Base-by-base conservation (phyloP, 2,329 filamentous ascomycete species). In the Fusarium sarcochroum region DNA sequence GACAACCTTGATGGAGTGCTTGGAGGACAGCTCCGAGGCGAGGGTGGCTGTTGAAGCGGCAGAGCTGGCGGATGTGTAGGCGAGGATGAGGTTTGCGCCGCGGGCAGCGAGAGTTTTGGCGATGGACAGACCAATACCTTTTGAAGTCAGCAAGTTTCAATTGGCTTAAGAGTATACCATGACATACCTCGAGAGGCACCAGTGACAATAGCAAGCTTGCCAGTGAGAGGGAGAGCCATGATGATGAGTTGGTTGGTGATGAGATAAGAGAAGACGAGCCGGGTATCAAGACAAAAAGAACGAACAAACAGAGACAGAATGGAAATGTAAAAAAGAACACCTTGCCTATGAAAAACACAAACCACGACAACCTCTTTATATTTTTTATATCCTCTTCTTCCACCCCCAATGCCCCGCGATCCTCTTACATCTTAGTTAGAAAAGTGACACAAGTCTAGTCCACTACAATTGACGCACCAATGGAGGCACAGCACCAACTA, bases 171-270 rank as follows among this genome's bases (percentile, higher is more conserved):
- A 62, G 23, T 23, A 21, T 37, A 47, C 56, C 73, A 3, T 8
- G 15, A 13, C 30, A 65, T 83, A 93, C 92, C 92, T 83, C 93
- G 83, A 59, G 92, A 93, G 62, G 89, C 91, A 58, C 93, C 93
- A 2, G 93, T 96, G 46, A 96, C 85, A 69, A 97, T 90, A 53
- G 88, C 93, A 51, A 94, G 84, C 78, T 94, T 94, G 71, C 91
- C 91, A 76, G 93, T 89, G n/a, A 91, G 82, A 48, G 79, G 75
- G 34, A 70, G 80, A 68, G 80, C 66, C 80, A 83, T 82, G 62
- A 47, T 53, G 55, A 47, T 64, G 20, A 35, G 18, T 23, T 25
- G n/a, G 23, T 25, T 52, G 40, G 52, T 48, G 34, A 44, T 54
- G 34, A 42, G 40, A 23, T 17, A 40, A 47, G 23, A 8, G 23